These are phyloP conservation scores for Violaceomyces palustris DNA, from an alignment of 1,284 basidiomycete species.

Conservation along the genomic window DNA sequence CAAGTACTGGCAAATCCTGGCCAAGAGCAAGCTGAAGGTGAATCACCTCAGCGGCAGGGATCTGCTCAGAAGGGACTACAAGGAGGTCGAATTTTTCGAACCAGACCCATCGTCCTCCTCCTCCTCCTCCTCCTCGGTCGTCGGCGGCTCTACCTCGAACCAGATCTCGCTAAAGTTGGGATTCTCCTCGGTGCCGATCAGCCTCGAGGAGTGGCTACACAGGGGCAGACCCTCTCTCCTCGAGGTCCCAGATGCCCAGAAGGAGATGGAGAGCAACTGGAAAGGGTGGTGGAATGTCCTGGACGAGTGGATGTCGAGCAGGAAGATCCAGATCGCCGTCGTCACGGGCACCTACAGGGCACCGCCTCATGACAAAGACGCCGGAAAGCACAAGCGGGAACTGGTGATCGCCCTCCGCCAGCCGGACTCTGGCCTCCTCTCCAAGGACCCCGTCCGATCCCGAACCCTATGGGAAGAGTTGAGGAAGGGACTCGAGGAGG, in stretches of 20 bases:
- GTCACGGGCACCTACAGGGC: slow-evolving; percentile 36
- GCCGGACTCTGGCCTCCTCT: slow-evolving; percentile 3
- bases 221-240: slow-evolving; percentile 12
- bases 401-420: slow-evolving; percentile 27
- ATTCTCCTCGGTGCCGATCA: slow-evolving; percentile 34
- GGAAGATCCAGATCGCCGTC: slow-evolving; percentile 31
- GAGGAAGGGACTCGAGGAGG: slow-evolving; percentile 13
- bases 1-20: slow-evolving; percentile 59
- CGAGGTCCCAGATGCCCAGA: slow-evolving; percentile 9
- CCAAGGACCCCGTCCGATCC: slow-evolving; percentile 2
- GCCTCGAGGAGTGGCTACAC: slow-evolving; percentile 34
- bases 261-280: slow-evolving; percentile 29
- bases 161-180: slow-evolving; percentile 20
- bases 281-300: slow-evolving; percentile 31
- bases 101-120: not conserved
- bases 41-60: slow-evolving; percentile 67
- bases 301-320: slow-evolving; percentile 29
- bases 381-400: slow-evolving; percentile 39
- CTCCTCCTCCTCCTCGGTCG: too few relatives aligned
- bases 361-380: slow-evolving; percentile 16
- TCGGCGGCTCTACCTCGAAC: slow-evolving; percentile 5
- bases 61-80: slow-evolving; percentile 84
- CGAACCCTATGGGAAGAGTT: slow-evolving; percentile 11
- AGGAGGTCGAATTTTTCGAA: slow-evolving; percentile 55
- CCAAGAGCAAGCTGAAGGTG: slow-evolving; percentile 65